A percentile compares a stretch with the other conserved stretches of the same genome.
Evolutionary conservation across 2,329 filamentous ascomycete species (phyloP).

Genomic region (Chrysoporthe deuterocubensis): DNA sequence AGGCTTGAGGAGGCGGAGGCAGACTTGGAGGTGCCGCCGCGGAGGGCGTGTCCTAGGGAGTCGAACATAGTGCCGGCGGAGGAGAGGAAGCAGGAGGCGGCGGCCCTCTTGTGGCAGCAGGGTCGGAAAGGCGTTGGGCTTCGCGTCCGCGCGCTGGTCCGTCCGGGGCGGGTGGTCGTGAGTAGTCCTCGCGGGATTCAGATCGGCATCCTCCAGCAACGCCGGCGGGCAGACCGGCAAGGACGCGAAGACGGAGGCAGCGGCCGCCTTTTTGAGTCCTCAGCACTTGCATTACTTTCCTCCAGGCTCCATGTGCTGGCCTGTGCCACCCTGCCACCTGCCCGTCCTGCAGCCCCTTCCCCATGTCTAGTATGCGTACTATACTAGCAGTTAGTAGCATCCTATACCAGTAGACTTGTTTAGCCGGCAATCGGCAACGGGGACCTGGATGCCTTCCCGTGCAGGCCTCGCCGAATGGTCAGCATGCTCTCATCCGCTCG

Average conservation of each 20-base stretch:
- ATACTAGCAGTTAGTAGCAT: too few relatives aligned
- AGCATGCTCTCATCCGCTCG: slow-evolving; percentile 2
- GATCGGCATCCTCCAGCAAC: not conserved
- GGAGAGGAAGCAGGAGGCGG: not conserved
- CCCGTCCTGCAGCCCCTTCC: not conserved
- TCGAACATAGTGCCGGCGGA: slow-evolving; percentile 11
- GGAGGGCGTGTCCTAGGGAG: not conserved
- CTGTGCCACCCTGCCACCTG: not conserved
- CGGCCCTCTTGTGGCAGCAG: not conserved
- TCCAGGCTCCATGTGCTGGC: too few relatives aligned
- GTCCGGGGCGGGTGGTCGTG: not conserved
- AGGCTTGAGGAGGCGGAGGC: not conserved
- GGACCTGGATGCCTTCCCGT: not conserved
- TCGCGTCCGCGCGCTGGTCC: not conserved
- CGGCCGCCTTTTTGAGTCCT: not conserved
- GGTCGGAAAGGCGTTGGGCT: not conserved
- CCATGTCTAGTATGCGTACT: not conserved
- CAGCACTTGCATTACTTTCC: not conserved
- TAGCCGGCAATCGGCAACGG: slow-evolving; percentile 3
- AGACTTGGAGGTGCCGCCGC: slow-evolving; percentile 4
- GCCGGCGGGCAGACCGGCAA: not conserved
- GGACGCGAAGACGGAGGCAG: not conserved
- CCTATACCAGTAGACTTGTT: not conserved
- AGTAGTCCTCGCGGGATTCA: not conserved
- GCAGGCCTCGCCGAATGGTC: slow-evolving; percentile 7